Percentiles rank a stretch among this genome's conserved stretches.
These are phyloP conservation scores for Fusarium subtropicale DNA, from an alignment of 2,329 filamentous ascomycete species.

Conservation along the genomic window DNA sequence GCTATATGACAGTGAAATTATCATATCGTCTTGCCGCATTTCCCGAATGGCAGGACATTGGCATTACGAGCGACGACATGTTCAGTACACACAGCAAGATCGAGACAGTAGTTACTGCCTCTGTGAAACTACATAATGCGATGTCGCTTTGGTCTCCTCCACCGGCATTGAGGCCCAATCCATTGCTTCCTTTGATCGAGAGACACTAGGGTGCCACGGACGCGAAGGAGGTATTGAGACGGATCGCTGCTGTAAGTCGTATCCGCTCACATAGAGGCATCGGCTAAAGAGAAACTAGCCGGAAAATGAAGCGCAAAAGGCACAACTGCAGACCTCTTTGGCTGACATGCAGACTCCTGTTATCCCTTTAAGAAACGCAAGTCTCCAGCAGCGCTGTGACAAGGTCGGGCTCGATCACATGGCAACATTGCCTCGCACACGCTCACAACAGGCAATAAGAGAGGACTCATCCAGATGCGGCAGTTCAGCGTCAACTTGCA, in stretches of 20 bases:
- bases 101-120: slow-evolving; percentile 64
- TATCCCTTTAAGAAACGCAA: slow-evolving; percentile 42
- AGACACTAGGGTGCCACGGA: slow-evolving; percentile 62
- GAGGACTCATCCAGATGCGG: slow-evolving; percentile 19
- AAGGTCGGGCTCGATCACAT: neutral
- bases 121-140: slow-evolving; percentile 61
- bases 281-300: neutral
- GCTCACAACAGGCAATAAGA: slow-evolving; percentile 3
- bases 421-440: neutral
- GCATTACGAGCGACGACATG: slow-evolving; percentile 51
- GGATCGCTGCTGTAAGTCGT: slow-evolving; percentile 39
- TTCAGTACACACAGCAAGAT: slow-evolving; percentile 60
- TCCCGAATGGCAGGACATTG: slow-evolving; percentile 49
- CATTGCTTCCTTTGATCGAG: slow-evolving; percentile 59
- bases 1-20: slow-evolving; percentile 65
- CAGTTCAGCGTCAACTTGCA: slow-evolving; percentile 18
- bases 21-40: slow-evolving; percentile 69
- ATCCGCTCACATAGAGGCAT: slow-evolving; percentile 1
- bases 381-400: slow-evolving; percentile 27
- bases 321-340: slow-evolving; percentile 12
- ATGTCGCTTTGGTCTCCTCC: slow-evolving; percentile 65
- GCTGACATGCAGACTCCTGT: slow-evolving; percentile 19
- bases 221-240: slow-evolving; percentile 57
- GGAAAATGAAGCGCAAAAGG: neutral
- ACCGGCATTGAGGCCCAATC: slow-evolving; percentile 51